Evolutionary conservation across 495 filamentous ascomycete species (phyloP), one percentile per base, ranked within the genome.

Genomic region (Staphylotrichum tortipilum): DNA sequence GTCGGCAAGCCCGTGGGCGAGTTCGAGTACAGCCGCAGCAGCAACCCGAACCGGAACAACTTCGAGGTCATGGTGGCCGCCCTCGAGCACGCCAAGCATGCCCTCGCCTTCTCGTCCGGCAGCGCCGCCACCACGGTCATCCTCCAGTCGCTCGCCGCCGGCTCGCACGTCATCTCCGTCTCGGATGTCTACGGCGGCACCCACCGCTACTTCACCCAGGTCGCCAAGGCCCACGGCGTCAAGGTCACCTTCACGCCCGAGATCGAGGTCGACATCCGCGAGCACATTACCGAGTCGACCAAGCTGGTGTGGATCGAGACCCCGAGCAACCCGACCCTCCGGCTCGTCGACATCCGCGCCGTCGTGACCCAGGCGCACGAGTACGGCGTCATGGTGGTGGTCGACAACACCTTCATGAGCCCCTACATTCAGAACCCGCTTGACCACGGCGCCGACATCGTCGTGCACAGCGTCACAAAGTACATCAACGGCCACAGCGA

Each of bases 381-480:
- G 52, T 85, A 88, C 64, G 89, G 89, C 41, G 88, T 99, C 51
- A 70, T 86, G 56, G 92, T 99, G 9, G 94, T 99, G 5, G 92
- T 99, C 3, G 92, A 99, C 70, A 99, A 99, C 74, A 99, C 92
- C 3, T 99, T 99, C 74, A 71, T 99, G 59, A 87, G 81, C 52
- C 92, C 92, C 22, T 99, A 97, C 63, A 76, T 97, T 21, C 92
- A 99, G 68, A 97, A 96, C 66, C 92, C 92, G 2, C 77, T 99
- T 22, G 81, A 89, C 57, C 88, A 94, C 68, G 92, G 92, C 58
- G 92, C 92, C 30, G 94, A 99, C 62, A 89, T 99, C 39, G 92
- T 97, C 36, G 83, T 97, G n/a, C 92, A 99, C 74, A 90, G 85
- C 33, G 92, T 99, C n/a, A 99, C 92, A 7, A 99, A 99, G 68